Base-by-base conservation (phyloP, 306 rosid species). In the Vachellia pachyceras region DNA sequence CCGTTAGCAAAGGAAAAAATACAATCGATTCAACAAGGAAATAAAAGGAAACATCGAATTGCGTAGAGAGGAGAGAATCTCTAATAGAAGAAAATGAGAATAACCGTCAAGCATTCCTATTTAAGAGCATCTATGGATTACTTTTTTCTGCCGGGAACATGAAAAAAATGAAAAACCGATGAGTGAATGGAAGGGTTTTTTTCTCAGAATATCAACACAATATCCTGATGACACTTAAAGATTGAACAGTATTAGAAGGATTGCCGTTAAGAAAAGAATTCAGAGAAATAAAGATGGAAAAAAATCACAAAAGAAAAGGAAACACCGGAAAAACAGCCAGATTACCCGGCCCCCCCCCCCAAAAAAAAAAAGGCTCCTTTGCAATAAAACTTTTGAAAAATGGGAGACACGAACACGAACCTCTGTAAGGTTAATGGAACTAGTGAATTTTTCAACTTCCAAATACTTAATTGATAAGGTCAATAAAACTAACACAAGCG, bases 171-270 rank as follows among this genome's bases (percentile, higher is more conserved):
- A 55, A 20, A 54, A 55, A 55, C 25, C 45, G 54, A 29, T 52
- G 63, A 67, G 60, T 54, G 50, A 76, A 55, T 3, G 6, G 54
- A 40, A 85, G 55, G 55, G 29, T 73, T 55, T 36, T n/a, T n/a
- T n/a, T n/a, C n/a, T 58, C 65, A 65, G 75, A 54, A 52, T 60
- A 68, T 23, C 22, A 60, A 79, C 68, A 73, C 57, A 75, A 18
- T 12, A 25, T 15, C n/a, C 54, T 75, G 57, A 36, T 6, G 45
- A 55, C 13, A 60, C 40, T 36, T 1, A 40, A n/a, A 78, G 10
- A 61, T 22, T n/a, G 35, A 39, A 29, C 57, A 9, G 1, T 17
- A 49, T 20, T 25, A 47, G 41, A 47, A 58, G 13, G 44, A 60
- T 72, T 46, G 6, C 2, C 39, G 17, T 58, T 29, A 49, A 55